Evolutionary conservation across 768 basidiomycete genomes (phyloP).

Genomic region (Kwoniella botswanensis): DNA sequence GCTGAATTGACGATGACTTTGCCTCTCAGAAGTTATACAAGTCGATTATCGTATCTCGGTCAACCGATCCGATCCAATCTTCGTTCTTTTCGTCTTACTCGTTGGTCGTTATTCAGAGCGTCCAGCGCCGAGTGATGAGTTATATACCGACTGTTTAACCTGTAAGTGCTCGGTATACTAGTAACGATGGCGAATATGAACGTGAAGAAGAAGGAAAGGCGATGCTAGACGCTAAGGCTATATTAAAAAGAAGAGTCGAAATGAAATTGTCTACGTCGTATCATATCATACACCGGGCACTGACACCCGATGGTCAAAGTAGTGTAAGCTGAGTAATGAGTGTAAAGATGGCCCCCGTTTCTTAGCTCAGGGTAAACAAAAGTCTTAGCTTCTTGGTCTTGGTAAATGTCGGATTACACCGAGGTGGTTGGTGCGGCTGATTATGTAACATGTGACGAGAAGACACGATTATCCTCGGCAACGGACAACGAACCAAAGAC

Average conservation of each 20-base stretch:
- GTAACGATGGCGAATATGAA: too few relatives aligned
- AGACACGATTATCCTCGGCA: background rate
- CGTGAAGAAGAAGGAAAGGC: too few relatives aligned
- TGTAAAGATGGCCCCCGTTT: slow-evolving; percentile 1
- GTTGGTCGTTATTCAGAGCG: background rate
- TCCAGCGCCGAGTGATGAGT: background rate
- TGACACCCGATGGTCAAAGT: too few relatives aligned
- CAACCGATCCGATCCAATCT: slow-evolving; percentile 7
- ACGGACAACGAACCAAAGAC: background rate
- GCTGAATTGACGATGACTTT: background rate
- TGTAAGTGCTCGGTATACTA: too few relatives aligned
- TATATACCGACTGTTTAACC: too few relatives aligned
- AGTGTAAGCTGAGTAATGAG: background rate
- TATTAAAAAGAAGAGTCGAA: too few relatives aligned
- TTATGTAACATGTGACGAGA: background rate
- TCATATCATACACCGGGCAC: slow-evolving; percentile 2
- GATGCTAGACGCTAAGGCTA: too few relatives aligned
- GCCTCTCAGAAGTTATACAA: background rate
- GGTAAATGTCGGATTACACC: too few relatives aligned
- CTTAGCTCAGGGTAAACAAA: slow-evolving; percentile 8
- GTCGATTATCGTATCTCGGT: slow-evolving; percentile 2
- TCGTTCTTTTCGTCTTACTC: background rate
- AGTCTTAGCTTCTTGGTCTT: too few relatives aligned
- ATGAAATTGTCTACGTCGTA: background rate
- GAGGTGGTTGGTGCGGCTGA: too few relatives aligned